A percentile compares a stretch with the other conserved stretches of the same genome.
Conservation (phyloP, 2,329 filamentous ascomycete species). For the Aureobasidium sp. region DNA sequence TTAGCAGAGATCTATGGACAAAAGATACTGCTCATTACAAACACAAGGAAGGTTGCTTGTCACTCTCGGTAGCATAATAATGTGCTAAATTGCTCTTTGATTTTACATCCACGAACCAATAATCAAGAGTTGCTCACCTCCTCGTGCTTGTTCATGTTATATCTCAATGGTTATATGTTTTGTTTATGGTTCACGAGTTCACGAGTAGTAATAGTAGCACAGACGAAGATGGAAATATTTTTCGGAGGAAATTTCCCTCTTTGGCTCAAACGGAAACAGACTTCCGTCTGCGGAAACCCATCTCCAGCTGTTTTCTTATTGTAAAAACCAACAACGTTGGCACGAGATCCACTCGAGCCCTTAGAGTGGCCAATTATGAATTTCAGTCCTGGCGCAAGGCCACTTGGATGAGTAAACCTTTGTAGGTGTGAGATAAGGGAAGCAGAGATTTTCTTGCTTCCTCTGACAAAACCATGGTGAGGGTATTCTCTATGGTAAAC, state of each 20-base stretch:
- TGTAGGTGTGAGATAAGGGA: neutral
- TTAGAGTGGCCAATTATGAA: neutral
- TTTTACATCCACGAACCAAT: too few species aligned
- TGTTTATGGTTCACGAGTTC: too few species aligned
- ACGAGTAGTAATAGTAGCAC: too few species aligned
- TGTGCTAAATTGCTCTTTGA: too few species aligned
- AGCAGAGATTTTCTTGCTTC: neutral
- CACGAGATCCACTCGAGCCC: neutral
- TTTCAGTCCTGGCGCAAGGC: neutral
- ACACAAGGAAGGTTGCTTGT: neutral
- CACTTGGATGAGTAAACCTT: neutral
- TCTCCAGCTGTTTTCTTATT: neutral
- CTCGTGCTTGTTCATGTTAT: too few species aligned
- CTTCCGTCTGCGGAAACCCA: neutral
- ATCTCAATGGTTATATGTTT: too few species aligned
- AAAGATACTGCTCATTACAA: neutral
- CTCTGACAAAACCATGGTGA: neutral
- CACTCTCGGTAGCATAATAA: too few species aligned
- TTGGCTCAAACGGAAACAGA: neutral
- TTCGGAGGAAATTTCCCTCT: neutral
- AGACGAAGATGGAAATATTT: neutral
- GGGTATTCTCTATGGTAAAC: neutral
- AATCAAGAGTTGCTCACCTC: too few species aligned
- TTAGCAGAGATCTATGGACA: neutral
- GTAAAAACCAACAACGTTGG: neutral